Conservation (phyloP, 1,284 basidiomycete species). For the Apiotrichum gamsii region DNA sequence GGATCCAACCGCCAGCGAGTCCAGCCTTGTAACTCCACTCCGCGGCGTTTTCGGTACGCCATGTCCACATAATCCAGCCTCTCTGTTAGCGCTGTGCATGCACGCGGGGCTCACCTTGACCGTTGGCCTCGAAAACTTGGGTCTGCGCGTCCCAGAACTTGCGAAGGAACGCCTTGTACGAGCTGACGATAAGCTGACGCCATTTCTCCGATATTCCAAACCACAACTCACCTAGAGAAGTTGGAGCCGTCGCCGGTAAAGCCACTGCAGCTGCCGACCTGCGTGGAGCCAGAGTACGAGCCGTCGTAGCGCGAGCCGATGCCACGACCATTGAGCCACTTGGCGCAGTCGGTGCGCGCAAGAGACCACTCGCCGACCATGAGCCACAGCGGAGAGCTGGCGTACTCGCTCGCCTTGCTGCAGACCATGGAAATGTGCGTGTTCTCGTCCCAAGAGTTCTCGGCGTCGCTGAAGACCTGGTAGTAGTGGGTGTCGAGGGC, state of each 20-base stretch:
- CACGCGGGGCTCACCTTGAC: conserved; percentile 31
- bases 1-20: conserved; percentile 75
- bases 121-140: conserved; percentile 43
- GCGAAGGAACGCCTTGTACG: conserved; percentile 76
- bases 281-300: conserved; percentile 58
- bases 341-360: conserved; percentile 78
- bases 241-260: conserved; percentile 63
- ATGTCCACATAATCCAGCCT: conserved; percentile 44
- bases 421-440: conserved; percentile 64
- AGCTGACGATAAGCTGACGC: conserved; percentile 31
- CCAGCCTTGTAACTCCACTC: conserved; percentile 55
- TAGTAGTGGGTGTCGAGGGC: conserved; percentile 79
- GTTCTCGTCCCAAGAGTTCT: conserved; percentile 55
- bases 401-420: conserved; percentile 50
- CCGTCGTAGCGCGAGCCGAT: conserved; percentile 76
- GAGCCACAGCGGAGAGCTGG: conserved; percentile 58
- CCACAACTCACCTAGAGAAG: conserved; percentile 53
- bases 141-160: conserved; percentile 78
- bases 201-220: too few relatives aligned
- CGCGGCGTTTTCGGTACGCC: conserved; percentile 59
- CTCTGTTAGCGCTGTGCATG: conserved; percentile 19
- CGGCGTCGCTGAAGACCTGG: conserved; percentile 64
- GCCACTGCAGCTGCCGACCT: conserved; percentile 65
- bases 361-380: conserved; percentile 73
- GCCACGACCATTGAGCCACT: conserved; percentile 65